Conservation (phyloP, 2,329 filamentous ascomycete genomes). For the Colletotrichum gloeosporioides region DNA sequence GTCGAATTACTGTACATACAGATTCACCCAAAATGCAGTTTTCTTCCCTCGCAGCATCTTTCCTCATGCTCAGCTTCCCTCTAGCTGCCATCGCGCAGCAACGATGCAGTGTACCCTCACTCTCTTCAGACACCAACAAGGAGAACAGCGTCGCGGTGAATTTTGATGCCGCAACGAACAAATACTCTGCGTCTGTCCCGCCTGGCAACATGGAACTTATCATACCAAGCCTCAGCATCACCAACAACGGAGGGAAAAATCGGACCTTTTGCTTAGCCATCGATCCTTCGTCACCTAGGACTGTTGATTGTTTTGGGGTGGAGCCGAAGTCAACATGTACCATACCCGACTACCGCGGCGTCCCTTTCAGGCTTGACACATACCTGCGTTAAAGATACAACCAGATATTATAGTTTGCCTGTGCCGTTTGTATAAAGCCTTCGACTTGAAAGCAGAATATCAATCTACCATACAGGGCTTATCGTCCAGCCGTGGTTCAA, state of each 20-base stretch:
- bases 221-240: neutral
- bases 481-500: neutral
- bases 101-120: neutral
- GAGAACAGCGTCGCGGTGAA: neutral
- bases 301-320: neutral
- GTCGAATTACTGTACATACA: neutral
- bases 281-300: neutral
- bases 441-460: neutral
- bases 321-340: neutral
- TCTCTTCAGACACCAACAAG: neutral
- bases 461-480: neutral
- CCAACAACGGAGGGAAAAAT: neutral
- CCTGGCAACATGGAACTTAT: neutral
- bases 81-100: neutral
- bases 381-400: neutral
- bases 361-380: neutral
- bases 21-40: neutral
- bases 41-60: neutral
- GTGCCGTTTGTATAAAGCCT: neutral
- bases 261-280: neutral
- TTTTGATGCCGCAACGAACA: neutral
- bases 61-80: neutral
- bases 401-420: neutral
- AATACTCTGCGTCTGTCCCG: neutral
- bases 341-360: neutral